Conservation (phyloP, 2,329 filamentous ascomycete genomes). For the Gnomoniopsis sp. region DNA sequence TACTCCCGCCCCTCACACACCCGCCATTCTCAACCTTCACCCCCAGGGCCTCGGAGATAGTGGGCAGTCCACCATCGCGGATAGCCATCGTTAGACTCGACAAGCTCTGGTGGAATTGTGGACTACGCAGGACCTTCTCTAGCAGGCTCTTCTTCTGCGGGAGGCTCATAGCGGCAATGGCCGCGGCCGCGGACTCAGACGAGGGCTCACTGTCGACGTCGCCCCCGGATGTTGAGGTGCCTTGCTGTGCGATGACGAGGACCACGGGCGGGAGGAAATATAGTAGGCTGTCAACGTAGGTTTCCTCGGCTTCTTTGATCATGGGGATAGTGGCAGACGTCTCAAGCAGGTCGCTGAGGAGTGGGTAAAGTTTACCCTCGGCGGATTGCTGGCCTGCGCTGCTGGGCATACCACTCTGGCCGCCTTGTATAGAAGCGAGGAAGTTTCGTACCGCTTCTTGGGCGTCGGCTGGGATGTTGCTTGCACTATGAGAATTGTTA, state of each 20-base stretch:
- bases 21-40: conserved; percentile 83
- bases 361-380: conserved; percentile 69
- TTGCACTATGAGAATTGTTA: conserved; percentile 46
- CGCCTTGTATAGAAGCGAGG: conserved; percentile 72
- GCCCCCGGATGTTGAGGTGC: conserved; percentile 46
- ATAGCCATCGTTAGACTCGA: conserved; percentile 83
- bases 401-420: conserved; percentile 36
- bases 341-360: conserved; percentile 80
- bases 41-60: conserved; percentile 79
- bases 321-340: conserved; percentile 74
- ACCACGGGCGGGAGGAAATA: conserved; percentile 75
- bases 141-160: conserved; percentile 78
- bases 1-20: conserved; percentile 69
- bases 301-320: conserved; percentile 62
- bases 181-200: conserved; percentile 65
- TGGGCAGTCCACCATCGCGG: conserved; percentile 85
- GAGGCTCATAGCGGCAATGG: conserved; percentile 68
- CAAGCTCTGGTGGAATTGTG: conserved; percentile 86
- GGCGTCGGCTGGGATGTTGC: conserved; percentile 62
- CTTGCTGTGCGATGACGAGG: conserved; percentile 71
- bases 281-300: conserved; percentile 71
- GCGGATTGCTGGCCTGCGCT: conserved; percentile 27
- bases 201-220: conserved; percentile 62
- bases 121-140: conserved; percentile 78
- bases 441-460: conserved; percentile 82